Evolutionary conservation across 2,329 filamentous ascomycete genomes (phyloP).

Genomic region (Pyricularia grisea): DNA sequence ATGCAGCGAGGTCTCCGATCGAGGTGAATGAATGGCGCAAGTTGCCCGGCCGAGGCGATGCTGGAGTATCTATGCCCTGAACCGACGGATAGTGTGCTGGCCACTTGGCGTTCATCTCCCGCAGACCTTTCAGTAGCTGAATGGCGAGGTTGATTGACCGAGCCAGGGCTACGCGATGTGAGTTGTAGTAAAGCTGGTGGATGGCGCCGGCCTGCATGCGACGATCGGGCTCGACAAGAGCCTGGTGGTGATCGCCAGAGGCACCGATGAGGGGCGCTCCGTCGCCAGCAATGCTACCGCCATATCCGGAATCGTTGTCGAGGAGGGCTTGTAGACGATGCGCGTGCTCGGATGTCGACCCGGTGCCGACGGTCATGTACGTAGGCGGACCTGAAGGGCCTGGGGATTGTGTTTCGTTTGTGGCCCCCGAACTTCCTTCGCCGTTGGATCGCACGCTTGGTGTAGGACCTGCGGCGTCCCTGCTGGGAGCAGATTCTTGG

Average conservation of each 20-base stretch:
- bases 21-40: conserved; percentile 9
- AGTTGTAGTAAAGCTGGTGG: conserved; percentile 90
- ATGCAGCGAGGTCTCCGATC: neutral
- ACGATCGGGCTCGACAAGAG: conserved; percentile 51
- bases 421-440: neutral
- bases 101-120: conserved; percentile 84
- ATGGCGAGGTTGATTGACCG: conserved; percentile 81
- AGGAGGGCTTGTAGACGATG: conserved; percentile 71
- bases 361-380: conserved; percentile 84
- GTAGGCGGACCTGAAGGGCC: conserved; percentile 14
- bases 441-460: neutral
- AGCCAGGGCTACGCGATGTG: conserved; percentile 78
- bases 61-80: conserved; percentile 45
- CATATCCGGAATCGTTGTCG: conserved; percentile 86
- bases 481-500: neutral
- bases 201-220: conserved; percentile 70
- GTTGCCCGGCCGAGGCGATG: conserved; percentile 20
- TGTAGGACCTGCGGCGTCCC: conserved; percentile 2
- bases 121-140: conserved; percentile 72
- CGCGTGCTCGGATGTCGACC: conserved; percentile 72
- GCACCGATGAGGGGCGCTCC: conserved; percentile 27
- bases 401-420: conserved; percentile 1
- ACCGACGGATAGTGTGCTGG: conserved; percentile 91
- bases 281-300: conserved; percentile 65
- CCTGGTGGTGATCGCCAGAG: conserved; percentile 35